A percentile compares a stretch with the other conserved stretches of the same genome.
These are phyloP conservation scores for Waitea zeae DNA, from an alignment of 1,284 basidiomycete species.

Conservation along the genomic window DNA sequence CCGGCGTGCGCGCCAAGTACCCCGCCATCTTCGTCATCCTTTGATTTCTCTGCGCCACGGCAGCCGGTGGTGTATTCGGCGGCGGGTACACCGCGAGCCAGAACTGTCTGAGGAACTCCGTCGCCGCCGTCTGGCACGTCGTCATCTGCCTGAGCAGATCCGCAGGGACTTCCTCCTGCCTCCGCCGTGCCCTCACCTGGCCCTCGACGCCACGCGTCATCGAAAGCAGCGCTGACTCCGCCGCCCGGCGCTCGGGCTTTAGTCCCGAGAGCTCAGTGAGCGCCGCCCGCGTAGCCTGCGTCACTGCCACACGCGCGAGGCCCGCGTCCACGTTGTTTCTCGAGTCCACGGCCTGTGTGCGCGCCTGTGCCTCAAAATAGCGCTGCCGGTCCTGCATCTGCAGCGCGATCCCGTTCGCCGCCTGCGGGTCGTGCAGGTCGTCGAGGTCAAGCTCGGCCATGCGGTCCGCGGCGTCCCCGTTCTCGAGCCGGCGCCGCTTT, in stretches of 20 bases:
- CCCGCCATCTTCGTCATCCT: constrained; percentile 77
- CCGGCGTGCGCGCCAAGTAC: constrained; percentile 62
- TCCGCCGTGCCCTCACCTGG: constrained; percentile 37
- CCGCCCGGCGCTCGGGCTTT: constrained; percentile 44
- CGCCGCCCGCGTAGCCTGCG: background rate
- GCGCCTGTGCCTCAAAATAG: constrained; percentile 47
- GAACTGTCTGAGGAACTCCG: constrained; percentile 92
- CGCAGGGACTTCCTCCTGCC: constrained; percentile 64
- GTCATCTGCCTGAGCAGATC: constrained; percentile 66
- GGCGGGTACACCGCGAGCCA: constrained; percentile 84
- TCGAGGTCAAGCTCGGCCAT: constrained; percentile 74
- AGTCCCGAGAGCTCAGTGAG: constrained; percentile 13
- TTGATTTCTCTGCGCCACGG: constrained; percentile 45
- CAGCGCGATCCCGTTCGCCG: constrained; percentile 53
- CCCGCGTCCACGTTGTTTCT: background rate
- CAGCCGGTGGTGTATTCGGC: constrained; percentile 34
- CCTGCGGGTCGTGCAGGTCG: constrained; percentile 61
- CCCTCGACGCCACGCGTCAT: constrained; percentile 67
- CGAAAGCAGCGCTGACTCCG: constrained; percentile 45
- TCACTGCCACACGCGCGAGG: background rate
- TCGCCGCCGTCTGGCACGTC: constrained; percentile 82
- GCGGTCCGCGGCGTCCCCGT: constrained; percentile 18
- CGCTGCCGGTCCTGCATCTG: constrained; percentile 70
- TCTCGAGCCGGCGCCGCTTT: constrained; percentile 34
- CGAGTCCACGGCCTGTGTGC: no score